Base-by-base conservation (phyloP, 2,329 filamentous ascomycete genomes). In the Fusarium liriodendri region DNA sequence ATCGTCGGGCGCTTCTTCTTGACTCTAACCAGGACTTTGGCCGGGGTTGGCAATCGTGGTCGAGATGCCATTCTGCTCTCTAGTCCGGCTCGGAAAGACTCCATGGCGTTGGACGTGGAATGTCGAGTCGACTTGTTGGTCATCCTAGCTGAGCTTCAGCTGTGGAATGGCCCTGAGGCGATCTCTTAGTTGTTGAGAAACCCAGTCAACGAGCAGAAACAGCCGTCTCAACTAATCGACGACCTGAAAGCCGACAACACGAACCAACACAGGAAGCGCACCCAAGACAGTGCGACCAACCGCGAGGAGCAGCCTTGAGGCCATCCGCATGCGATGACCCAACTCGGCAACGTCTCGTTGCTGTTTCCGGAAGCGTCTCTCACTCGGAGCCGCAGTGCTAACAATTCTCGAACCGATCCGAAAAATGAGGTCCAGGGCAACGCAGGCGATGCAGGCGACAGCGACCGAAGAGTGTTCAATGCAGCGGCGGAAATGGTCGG, bases 1-100 rank as follows among this genome's bases (percentile, higher is more conserved):
- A 85, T 84, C 42, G 68, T 59, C 18, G 78, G 80, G 2, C 78
- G 76, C 29, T 75, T 78, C 60, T 64, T 71, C 62, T 73, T 78
- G 22, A 64, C 62, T 35, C 71, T 70, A 16, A 69, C 55, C 9
- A 76, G 47, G 1, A 69, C 14, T 35, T 66, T 76, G 18, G 69
- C 59, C 0, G 76, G 52, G 1, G 72, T 75, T 11, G 73, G 61
- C 2, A 77, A 55, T 37, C 76, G 55, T 18, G 74, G 58, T 29
- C 64, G 61, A 13, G 66, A 71, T 3, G 71, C 52, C 6, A 60
- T 47, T 66, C 50, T 64, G 32, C 55, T 60, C 20, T 70, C 66
- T 8, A 68, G 61, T 6, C 71, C 68, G 14, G 59, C 59, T 67
- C 69, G 64, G 52, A 67, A 38, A 8, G 63, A 37, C 4, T 77